Base-by-base conservation (phyloP, 2,329 filamentous ascomycete species). In the Fusarium bactridioides region DNA sequence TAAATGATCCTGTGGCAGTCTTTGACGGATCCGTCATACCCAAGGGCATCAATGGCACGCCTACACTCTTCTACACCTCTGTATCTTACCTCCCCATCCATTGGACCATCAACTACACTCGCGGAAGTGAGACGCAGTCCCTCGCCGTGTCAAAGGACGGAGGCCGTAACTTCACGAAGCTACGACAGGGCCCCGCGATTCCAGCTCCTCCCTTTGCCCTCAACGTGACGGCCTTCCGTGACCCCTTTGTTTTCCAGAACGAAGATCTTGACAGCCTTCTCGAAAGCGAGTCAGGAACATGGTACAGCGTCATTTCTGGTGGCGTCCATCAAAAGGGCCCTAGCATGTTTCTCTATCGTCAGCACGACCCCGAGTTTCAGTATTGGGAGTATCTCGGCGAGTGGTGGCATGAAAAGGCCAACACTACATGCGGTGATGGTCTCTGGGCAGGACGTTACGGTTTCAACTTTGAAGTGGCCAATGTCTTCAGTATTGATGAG, bases 1-100 rank as follows among this genome's bases (percentile, higher is more conserved):
- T 64, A 4, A 76, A 76, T 31, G 74, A 76, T 27, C 74, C 74
- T 11, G 44, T 76, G 38, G 74, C 74, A 16, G 83, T 86, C 21
- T 86, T 85, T 59, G 84, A 85, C 51, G 84, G 84, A 6, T 80
- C 80, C 21, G 82, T 85, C 21, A 84, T 85, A 50, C 83, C 84
- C 15, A 74, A 63, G 7, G 83, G 83, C 15, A 82, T 85, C 68
- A 80, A 83, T 27, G 83, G 82, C 21, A 81, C 78, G 10, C 83
- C 83, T 7, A 86, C 83, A 0, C 75, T 85, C 15, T 75, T 85
- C 5, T 85, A 86, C 66, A 84, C 84, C 7, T 83, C 82, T 4
- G 83, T 85, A 18, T 81, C 80, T 23, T 83, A 80, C 66, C 72
- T 85, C 12, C 84, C 84, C 0, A 85, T 86, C 18, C 81, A 84